Evolutionary conservation across 768 basidiomycete species (phyloP).

Genomic region (Suillus placidus): DNA sequence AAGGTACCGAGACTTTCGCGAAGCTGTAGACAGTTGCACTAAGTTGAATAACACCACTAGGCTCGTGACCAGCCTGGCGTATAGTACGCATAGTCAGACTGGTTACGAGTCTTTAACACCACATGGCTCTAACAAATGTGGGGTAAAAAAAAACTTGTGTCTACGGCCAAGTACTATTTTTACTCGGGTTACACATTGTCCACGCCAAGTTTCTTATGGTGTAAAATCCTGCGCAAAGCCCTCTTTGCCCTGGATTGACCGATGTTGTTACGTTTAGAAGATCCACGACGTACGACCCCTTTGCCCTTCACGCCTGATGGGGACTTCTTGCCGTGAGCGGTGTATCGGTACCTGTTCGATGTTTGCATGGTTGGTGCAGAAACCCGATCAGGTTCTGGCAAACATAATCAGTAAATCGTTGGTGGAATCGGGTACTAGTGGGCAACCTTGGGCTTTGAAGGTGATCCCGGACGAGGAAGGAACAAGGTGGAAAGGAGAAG

Average conservation of each 20-base stretch:
- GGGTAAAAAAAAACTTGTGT: no score
- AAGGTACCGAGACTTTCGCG: no score
- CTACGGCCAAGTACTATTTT: no score
- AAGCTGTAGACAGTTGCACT: no score
- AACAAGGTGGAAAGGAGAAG: slow-evolving; percentile 15
- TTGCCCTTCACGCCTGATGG: slow-evolving; percentile 16
- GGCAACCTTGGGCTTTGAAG: background rate
- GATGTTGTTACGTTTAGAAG: slow-evolving; percentile 29
- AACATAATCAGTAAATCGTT: background rate
- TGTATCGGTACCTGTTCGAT: slow-evolving; percentile 21
- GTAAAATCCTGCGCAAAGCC: slow-evolving; percentile 12
- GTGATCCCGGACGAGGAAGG: background rate
- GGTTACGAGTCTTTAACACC: no score
- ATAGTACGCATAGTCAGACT: no score
- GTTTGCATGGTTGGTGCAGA: background rate
- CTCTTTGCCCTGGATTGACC: slow-evolving; percentile 21
- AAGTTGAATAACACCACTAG: no score
- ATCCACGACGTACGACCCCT: slow-evolving; percentile 27
- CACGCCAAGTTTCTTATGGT: background rate
- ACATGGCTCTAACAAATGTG: no score
- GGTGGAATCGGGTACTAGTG: background rate
- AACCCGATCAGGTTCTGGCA: background rate
- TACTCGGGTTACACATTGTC: background rate
- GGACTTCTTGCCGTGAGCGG: slow-evolving; percentile 20
- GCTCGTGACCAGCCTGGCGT: no score